Evolutionary conservation across 164 flowering plant genomes (phyloP), one percentile per base, ranked within the genome.

Genomic region (Tetrastigma voinierianum): DNA sequence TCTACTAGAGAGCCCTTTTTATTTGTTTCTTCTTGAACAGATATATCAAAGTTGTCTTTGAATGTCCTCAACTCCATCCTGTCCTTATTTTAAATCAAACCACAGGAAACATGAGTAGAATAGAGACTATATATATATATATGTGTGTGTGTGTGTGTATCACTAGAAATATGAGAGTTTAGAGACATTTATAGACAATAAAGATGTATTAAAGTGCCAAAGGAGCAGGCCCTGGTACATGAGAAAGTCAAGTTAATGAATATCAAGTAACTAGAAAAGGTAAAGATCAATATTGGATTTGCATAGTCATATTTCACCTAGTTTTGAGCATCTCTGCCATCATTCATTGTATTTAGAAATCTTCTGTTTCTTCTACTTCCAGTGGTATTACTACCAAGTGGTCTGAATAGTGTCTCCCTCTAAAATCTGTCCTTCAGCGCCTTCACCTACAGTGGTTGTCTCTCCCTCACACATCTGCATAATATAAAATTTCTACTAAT

Each of bases 371-470:
- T 49, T 49, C 52, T 49, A 14, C 52, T 49, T 14, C 52, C 52
- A 14, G n/a, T 4, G n/a, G 16, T 3, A 14, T n/a, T n/a, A 12
- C 52, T 49, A 5, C 15, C 14, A 17, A 13, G n/a, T 62, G 53
- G 49, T 68, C 57, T 45, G 23, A 10, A 45, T 32, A 25, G 17
- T 58, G 12, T 59, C 10, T 24, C 53, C 44, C 59, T 66, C 18
- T 59, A 55, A 56, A 24, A 65, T 65, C 13, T 59, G 68, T 18
- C 44, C 64, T 64, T 45, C 59, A 21, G 40, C 8, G 9, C 55
- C 51, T 59, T 60, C 43, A 6, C 57, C 46, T 32, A 40, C 61
- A 25, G 1, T 13, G 19, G 45, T 32, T 60, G 18, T 48, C 56
- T 54, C 69, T 49, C 15, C 16, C 52, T 14, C 52, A 49, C 52